A percentile compares a stretch with the other conserved stretches of the same genome.
phyloP scores from a whole-genome alignment of 164 flowering plant species.

The Vitis riparia region DNA sequence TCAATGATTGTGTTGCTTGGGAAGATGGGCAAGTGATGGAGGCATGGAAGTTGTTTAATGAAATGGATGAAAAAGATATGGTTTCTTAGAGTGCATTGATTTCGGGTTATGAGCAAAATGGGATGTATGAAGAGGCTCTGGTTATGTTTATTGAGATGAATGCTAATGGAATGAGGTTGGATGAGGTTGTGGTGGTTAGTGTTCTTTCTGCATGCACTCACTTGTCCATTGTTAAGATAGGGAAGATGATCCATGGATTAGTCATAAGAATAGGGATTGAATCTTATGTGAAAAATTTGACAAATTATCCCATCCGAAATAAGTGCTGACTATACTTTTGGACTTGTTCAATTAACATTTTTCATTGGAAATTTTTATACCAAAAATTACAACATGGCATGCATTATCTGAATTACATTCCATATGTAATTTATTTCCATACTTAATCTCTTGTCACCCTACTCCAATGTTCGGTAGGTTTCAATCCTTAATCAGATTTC shows the following conservation, averaged over 20 bases:
- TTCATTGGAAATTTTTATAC: too few species aligned
- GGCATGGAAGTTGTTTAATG: slow-evolving; percentile 28
- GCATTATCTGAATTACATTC: too few species aligned
- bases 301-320: too few species aligned
- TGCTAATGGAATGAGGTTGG: slow-evolving; percentile 15
- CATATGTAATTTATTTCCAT: too few species aligned
- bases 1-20: slow-evolving; percentile 51
- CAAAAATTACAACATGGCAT: too few species aligned
- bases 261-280: slow-evolving; percentile 32
- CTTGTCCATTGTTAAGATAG: slow-evolving; percentile 14
- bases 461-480: too few species aligned
- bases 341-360: too few species aligned
- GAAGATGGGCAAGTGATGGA: slow-evolving; percentile 26
- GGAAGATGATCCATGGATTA: slow-evolving; percentile 32
- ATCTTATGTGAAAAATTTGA: slow-evolving; percentile 22
- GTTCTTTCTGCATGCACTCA: too few species aligned
- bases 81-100: slow-evolving; percentile 51
- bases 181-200: too few species aligned
- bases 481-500: too few species aligned
- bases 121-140: slow-evolving; percentile 41
- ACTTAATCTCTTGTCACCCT: too few species aligned
- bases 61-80: slow-evolving; percentile 19
- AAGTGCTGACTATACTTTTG: too few species aligned
- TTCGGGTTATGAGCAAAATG: slow-evolving; percentile 44
- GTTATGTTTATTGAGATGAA: slow-evolving; percentile 30